phyloP scores from a whole-genome alignment of 2,329 filamentous ascomycete genomes.

The Penicillium sp. region DNA sequence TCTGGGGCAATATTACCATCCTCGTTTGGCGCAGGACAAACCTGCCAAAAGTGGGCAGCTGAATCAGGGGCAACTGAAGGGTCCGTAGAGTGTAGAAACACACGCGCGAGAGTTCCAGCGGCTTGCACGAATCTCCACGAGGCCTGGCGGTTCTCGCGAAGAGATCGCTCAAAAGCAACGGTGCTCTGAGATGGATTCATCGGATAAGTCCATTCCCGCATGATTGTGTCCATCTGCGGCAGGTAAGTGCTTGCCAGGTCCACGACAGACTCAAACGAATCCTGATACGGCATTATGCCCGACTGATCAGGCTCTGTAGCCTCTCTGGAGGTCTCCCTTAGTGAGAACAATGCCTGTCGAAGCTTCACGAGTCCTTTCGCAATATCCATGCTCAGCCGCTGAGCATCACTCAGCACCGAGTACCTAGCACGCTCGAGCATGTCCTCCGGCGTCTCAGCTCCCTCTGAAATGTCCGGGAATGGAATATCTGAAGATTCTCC shows the following conservation, averaged over 20 bases:
- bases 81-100: constrained; percentile 31
- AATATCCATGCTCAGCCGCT: constrained; percentile 52
- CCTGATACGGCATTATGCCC: constrained; percentile 31
- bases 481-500: constrained; percentile 56
- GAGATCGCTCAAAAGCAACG: constrained; percentile 51
- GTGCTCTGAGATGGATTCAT: constrained; percentile 51
- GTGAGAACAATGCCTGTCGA: constrained; percentile 52
- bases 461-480: constrained; percentile 37
- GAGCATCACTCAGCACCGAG: constrained; percentile 48
- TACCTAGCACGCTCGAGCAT: constrained; percentile 41
- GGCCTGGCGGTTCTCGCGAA: constrained; percentile 53
- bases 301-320: constrained; percentile 24
- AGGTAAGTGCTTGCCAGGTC: constrained; percentile 47
- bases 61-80: background rate
- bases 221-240: constrained; percentile 54
- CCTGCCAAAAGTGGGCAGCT: constrained; percentile 41
- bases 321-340: constrained; percentile 37
- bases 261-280: constrained; percentile 40
- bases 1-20: constrained; percentile 35
- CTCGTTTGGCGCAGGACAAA: constrained; percentile 46
- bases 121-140: constrained; percentile 59
- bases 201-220: constrained; percentile 55
- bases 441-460: constrained; percentile 28
- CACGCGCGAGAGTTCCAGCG: constrained; percentile 53
- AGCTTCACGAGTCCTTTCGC: constrained; percentile 53